Percentiles rank a stretch among this genome's conserved stretches.
Conservation (phyloP, 1,139 yeast genomes). For the Kurtzmaniella natalensis region DNA sequence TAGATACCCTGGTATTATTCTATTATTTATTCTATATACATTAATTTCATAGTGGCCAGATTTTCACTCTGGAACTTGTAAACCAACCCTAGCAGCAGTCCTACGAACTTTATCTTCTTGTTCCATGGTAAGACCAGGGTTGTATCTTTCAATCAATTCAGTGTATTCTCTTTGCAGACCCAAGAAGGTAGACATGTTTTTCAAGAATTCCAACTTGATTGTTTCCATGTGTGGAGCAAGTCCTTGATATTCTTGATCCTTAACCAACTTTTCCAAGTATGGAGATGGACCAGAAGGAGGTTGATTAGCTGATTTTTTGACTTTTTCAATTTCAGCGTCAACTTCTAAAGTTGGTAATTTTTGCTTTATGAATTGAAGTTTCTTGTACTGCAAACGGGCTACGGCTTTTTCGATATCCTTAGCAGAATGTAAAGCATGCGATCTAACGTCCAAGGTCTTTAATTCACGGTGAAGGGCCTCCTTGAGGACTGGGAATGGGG, state of each 20-base stretch:
- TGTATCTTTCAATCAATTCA: constrained; percentile 78
- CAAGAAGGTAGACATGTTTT: constrained; percentile 53
- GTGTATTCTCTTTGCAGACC: constrained; percentile 72
- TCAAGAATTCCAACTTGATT: constrained; percentile 30
- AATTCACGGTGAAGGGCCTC: constrained; percentile 40
- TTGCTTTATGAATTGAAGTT: constrained; percentile 43
- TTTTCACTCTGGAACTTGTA: constrained; percentile 30
- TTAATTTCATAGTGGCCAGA: no score
- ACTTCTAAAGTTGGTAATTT: constrained; percentile 34
- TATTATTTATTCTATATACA: not conserved
- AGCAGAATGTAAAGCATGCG: constrained; percentile 39
- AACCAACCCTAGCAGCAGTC: constrained; percentile 85
- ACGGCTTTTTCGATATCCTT: constrained; percentile 46
- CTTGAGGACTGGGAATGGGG: constrained; percentile 11
- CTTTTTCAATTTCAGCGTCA: constrained; percentile 23
- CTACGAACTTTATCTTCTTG: constrained; percentile 73
- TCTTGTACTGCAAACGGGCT: constrained; percentile 51
- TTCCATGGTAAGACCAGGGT: constrained; percentile 75
- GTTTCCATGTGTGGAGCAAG: constrained; percentile 9
- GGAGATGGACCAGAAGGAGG: constrained; percentile 19
- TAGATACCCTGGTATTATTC: no score
- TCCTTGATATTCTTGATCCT: constrained; percentile 15
- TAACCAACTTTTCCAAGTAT: constrained; percentile 22
- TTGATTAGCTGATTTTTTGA: constrained; percentile 18
- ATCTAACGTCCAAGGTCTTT: constrained; percentile 36